Percentiles rank a stretch among this genome's conserved stretches.
These are phyloP conservation scores for Emmonsiellopsis sp. DNA, from an alignment of 2,329 filamentous ascomycete genomes.

Conservation along the genomic window DNA sequence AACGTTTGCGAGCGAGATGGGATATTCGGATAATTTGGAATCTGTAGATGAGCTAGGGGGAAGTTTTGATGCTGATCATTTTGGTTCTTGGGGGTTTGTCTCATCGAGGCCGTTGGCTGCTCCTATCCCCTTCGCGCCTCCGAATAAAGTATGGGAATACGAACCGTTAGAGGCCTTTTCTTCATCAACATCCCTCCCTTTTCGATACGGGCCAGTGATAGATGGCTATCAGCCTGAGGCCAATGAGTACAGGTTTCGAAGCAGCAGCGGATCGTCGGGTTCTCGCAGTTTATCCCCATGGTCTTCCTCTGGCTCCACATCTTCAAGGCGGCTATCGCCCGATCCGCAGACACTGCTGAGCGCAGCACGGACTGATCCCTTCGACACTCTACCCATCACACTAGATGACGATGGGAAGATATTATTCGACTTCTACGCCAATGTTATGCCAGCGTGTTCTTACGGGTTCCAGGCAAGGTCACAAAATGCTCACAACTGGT, in stretches of 20 bases:
- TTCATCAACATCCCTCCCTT: background rate
- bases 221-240: background rate
- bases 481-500: constrained; percentile 30
- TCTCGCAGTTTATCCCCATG: background rate
- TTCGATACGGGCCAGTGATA: background rate
- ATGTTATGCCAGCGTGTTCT: constrained; percentile 31
- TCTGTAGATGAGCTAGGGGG: background rate
- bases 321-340: constrained; percentile 1
- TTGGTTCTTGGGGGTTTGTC: background rate
- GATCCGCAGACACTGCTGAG: constrained; percentile 26
- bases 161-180: background rate
- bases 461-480: constrained; percentile 29
- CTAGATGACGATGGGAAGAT: constrained; percentile 23
- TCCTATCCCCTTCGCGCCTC: background rate
- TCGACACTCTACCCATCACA: constrained; percentile 27
- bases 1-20: background rate
- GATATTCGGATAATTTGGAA: background rate
- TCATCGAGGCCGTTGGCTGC: background rate
- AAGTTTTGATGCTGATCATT: background rate
- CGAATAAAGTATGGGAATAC: background rate
- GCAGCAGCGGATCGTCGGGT: background rate
- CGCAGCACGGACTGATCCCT: constrained; percentile 30
- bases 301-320: background rate
- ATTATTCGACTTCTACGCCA: constrained; percentile 33
- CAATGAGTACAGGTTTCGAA: background rate